Conservation (phyloP, 2,329 filamentous ascomycete species). For the Paradendryphiella salina region DNA sequence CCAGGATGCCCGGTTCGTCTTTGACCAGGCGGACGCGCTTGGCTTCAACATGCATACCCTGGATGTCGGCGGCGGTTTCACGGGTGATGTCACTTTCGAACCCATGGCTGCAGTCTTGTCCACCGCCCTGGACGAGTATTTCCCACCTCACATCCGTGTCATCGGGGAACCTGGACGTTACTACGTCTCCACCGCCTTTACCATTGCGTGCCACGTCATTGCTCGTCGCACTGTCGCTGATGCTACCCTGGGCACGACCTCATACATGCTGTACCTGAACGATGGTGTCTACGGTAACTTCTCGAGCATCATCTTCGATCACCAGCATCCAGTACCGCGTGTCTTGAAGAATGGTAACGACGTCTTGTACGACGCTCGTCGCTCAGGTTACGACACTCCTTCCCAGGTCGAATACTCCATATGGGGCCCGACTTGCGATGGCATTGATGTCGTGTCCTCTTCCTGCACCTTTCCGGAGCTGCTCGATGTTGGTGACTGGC, state of each 20-base stretch:
- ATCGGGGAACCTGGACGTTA: slow-evolving; percentile 97
- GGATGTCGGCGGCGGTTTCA: slow-evolving; percentile 94
- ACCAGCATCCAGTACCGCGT: slow-evolving; percentile 86
- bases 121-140: slow-evolving; percentile 80
- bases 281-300: slow-evolving; percentile 99
- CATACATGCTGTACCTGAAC: slow-evolving; percentile 97
- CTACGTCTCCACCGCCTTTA: slow-evolving; percentile 92
- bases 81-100: slow-evolving; percentile 88
- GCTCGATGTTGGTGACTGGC: slow-evolving; percentile 92
- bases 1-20: slow-evolving; percentile 82
- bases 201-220: slow-evolving; percentile 92
- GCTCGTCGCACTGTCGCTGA: slow-evolving; percentile 86
- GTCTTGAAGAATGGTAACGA: slow-evolving; percentile 68
- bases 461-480: slow-evolving; percentile 75
- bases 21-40: slow-evolving; percentile 76
- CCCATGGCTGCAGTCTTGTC: slow-evolving; percentile 81
- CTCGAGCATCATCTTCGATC: slow-evolving; percentile 98
- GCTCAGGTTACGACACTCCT: slow-evolving; percentile 51
- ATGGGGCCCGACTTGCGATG: slow-evolving; percentile 97
- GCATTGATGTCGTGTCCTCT: slow-evolving; percentile 90
- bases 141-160: slow-evolving; percentile 79
- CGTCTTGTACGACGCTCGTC: slow-evolving; percentile 57
- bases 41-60: slow-evolving; percentile 84
- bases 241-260: slow-evolving; percentile 65
- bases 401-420: slow-evolving; percentile 80